Evolutionary conservation across 1,284 basidiomycete genomes (phyloP), one percentile per base, ranked within the genome.

Genomic region (Tetrapyrgos nigripes): DNA sequence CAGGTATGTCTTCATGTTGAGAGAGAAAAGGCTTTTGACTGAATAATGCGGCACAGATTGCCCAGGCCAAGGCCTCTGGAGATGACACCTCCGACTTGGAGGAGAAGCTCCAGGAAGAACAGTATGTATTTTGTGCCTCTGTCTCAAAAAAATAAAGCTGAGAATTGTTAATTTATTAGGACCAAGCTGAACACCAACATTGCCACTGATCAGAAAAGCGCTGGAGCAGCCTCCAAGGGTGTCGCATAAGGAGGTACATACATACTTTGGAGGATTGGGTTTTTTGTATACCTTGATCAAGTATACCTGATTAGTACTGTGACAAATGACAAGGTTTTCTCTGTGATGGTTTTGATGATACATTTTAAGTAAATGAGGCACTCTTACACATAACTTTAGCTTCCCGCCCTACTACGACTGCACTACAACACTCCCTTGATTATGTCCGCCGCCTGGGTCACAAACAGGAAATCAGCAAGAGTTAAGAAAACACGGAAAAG

Each of bases 101-200:
- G 62, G 57, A 49, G 44, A 64, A 72, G 55, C 57, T 79, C 29
- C 55, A 62, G 0, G 70, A 55, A 23, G 76, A 78, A 64, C 68
- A 72, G 74, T 73, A 60, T 51, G 69, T 66, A 11, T 35, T 40
- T 50, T 5, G 19, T 47, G 10, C 31, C 10, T 4, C 27, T 9
- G 27, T 37, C 53, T 37, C 17, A 47, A 21, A 35, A 17, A 4
- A 21, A 24, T 28, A 45, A 14, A 13, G 19, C 14, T 17, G 27
- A 10, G 28, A 13, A 21, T 56, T 19, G 23, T 43, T 51, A 14
- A 26, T 35, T 24, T 28, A 54, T 11, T 40, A 70, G 70, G 65
- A 71, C 57, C 44, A 79, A 79, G 65, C 67, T 78, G 26, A 68
- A 31, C 43, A 77, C 56, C 27, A 76, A 79, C 67, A 75, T 78